A percentile compares a stretch with the other conserved stretches of the same genome.
phyloP scores from a whole-genome alignment of 805 yeast genomes.

The Candida succiphila region DNA sequence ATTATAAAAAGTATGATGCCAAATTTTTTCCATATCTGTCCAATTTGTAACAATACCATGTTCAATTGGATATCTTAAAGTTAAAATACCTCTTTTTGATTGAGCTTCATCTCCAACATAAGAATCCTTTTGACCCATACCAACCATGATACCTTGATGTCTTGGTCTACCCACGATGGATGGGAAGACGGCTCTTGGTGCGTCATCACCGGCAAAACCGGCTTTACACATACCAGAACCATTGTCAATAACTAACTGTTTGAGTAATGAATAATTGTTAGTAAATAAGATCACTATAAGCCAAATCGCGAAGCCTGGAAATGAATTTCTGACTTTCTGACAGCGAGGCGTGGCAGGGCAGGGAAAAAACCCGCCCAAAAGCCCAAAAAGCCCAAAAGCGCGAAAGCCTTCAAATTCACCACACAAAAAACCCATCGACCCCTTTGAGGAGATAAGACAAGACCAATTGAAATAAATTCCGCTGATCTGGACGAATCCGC shows the following conservation, averaged over 20 bases:
- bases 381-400: too few species aligned
- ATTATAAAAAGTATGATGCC: constrained; percentile 99
- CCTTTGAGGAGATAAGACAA: too few species aligned
- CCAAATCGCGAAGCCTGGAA: neutral
- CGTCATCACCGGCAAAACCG: constrained; percentile 99
- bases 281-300: neutral
- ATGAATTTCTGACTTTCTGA: neutral
- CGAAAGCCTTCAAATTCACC: too few species aligned
- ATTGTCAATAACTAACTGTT: constrained; percentile 82
- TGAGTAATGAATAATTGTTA: neutral
- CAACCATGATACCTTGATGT: constrained; percentile 99
- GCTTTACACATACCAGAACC: constrained; percentile 99
- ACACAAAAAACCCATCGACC: too few species aligned
- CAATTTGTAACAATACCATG: constrained; percentile 99
- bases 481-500: too few species aligned
- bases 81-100: constrained; percentile 99
- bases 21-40: constrained; percentile 99
- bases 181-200: constrained; percentile 99
- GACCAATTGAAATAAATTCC: too few species aligned
- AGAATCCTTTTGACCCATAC: constrained; percentile 99
- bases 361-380: too few species aligned
- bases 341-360: too few species aligned
- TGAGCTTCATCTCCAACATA: constrained; percentile 99
- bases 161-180: constrained; percentile 99
- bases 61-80: constrained; percentile 98